Conservation (phyloP, 768 basidiomycete species). For the Lactifluus piperatus region DNA sequence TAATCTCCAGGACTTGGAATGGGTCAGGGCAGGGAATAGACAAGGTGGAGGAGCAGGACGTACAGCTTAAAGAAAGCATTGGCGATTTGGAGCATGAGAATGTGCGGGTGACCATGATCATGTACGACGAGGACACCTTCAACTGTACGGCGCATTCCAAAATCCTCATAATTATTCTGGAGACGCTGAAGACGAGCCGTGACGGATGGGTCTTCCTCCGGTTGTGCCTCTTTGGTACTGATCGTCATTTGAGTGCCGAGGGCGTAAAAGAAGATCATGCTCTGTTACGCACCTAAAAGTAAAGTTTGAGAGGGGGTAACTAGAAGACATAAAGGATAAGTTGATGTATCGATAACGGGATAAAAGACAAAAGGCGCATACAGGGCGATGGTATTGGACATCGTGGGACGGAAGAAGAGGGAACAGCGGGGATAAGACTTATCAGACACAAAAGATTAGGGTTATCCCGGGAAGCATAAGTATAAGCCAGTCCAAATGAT, state of each 20-base stretch:
- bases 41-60: conserved; percentile 25
- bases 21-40: background rate
- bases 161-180: conserved; percentile 94
- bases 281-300: conserved; percentile 62
- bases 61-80: conserved; percentile 99
- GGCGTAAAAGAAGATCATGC: conserved; percentile 7
- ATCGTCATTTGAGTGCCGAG: background rate
- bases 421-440: background rate
- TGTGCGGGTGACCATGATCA: conserved; percentile 95
- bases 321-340: conserved; percentile 24
- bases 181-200: conserved; percentile 89
- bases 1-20: conserved; percentile 86
- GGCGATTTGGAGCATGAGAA: conserved; percentile 96
- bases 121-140: conserved; percentile 87
- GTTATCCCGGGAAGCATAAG: too few relatives aligned
- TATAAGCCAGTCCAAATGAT: background rate
- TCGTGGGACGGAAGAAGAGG: conserved; percentile 15
- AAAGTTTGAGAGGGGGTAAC: conserved; percentile 84
- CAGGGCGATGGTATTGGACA: conserved; percentile 49
- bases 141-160: conserved; percentile 92
- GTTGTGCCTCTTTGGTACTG: conserved; percentile 93
- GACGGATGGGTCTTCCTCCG: conserved; percentile 95
- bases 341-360: background rate
- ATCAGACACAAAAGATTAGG: too few relatives aligned
- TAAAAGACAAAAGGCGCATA: conserved; percentile 22